Base-by-base conservation (phyloP, 176 grass and related monocot genomes). In the Aegilops bicornis region DNA sequence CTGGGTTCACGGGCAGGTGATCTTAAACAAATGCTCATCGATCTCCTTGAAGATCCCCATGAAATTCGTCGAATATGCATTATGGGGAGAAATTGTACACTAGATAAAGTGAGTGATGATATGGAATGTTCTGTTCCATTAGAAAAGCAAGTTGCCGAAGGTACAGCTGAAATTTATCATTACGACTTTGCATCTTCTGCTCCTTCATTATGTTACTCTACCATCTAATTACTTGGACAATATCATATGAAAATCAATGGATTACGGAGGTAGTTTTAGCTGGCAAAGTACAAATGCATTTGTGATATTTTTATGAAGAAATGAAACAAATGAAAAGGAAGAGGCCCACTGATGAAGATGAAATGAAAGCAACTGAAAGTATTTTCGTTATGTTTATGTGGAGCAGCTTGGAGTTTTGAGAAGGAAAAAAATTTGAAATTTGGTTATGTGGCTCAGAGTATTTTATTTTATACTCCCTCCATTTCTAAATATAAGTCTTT, bases 11-110 rank as follows among this genome's bases (percentile, higher is more conserved):
- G 92, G 87, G 94, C 97, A 85, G 97, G 97, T 84, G 94, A 90
- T 83, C 83, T 98, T 20, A 98, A 96, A 87, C 97, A 98, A 89
- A 98, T 98, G 94, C 89, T 98, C 22, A 91, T 98, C 29, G 97
- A 98, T 86, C 86, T 98, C 64, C 83, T 98, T 39, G 94, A 98
- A 33, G 97, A 98, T 84, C 86, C 97, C 77, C 92, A 96, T 91
- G 94, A 94, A 87, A 98, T 98, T 75, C 91, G 97, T 71, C 83
- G 92, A 65, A 98, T 98, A 84, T 98, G 97, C 64, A 88, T 98
- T 87, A 96, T 98, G 94, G 97, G 97, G 62, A 88, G 94, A 92
- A 94, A 94, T 79, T 98, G 97, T 82, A 94, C 80, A 36, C 62
- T 98, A 79, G 84, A 59, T 60, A 93, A 25, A 85, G 81, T 79